Evolutionary conservation across 1,284 basidiomycete genomes (phyloP).

Genomic region (Tylopilus sp.): DNA sequence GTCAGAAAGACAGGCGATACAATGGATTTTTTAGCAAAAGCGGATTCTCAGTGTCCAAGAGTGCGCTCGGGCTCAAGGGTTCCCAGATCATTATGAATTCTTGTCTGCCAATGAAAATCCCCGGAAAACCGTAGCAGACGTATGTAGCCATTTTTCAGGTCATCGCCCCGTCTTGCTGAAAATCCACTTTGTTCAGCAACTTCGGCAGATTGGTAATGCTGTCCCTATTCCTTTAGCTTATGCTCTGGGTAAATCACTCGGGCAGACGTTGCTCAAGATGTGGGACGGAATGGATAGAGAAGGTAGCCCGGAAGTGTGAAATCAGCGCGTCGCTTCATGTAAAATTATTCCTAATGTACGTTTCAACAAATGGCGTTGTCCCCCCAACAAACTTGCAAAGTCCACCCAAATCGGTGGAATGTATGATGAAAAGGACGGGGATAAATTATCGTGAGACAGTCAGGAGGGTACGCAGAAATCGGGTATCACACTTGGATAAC

Average conservation of each 20-base stretch:
- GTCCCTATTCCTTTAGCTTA: slow-evolving; percentile 63
- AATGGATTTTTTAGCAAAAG: slow-evolving; percentile 47
- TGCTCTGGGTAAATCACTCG: slow-evolving; percentile 56
- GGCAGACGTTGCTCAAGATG: slow-evolving; percentile 43
- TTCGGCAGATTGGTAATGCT: slow-evolving; percentile 68
- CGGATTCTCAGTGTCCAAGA: slow-evolving; percentile 61
- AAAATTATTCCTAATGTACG: slow-evolving; percentile 4
- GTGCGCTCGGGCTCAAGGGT: slow-evolving; percentile 65
- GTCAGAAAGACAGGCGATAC: neutral
- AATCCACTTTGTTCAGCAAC: slow-evolving; percentile 44
- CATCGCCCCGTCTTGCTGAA: neutral
- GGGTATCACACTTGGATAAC: slow-evolving; percentile 15
- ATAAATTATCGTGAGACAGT: slow-evolving; percentile 15
- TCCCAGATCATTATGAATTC: slow-evolving; percentile 62
- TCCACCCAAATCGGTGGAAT: neutral
- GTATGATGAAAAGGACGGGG: slow-evolving; percentile 2
- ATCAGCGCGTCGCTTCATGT: neutral
- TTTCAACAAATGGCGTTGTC: neutral
- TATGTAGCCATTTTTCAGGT: slow-evolving; percentile 32
- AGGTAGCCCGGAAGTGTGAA: slow-evolving; percentile 43
- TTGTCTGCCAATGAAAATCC: slow-evolving; percentile 40
- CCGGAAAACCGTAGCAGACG: slow-evolving; percentile 42
- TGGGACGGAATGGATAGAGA: slow-evolving; percentile 42
- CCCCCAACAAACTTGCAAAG: slow-evolving; percentile 1
- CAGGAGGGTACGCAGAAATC: slow-evolving; percentile 19